These are phyloP conservation scores for Suillus sp. DNA, from an alignment of 768 basidiomycete genomes.

Conservation along the genomic window DNA sequence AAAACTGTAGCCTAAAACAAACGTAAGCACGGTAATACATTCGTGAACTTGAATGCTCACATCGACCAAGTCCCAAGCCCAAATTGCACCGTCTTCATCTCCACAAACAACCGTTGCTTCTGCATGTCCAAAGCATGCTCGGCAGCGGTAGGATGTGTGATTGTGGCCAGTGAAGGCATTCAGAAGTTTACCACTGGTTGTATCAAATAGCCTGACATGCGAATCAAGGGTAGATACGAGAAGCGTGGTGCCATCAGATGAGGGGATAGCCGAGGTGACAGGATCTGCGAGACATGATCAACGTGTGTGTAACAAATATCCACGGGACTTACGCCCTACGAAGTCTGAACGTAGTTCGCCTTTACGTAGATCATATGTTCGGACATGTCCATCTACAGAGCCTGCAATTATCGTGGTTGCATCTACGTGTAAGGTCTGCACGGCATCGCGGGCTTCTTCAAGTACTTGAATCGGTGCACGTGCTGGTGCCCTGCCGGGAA, in stretches of 20 bases:
- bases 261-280: conserved; percentile 80
- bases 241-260: conserved; percentile 77
- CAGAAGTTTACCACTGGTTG: conserved; percentile 75
- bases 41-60: conserved; percentile 46
- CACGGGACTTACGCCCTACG: conserved; percentile 74
- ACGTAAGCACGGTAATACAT: conserved; percentile 10
- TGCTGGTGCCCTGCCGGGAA: conserved; percentile 57
- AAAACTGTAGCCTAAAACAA: conserved; percentile 63
- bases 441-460: conserved; percentile 85
- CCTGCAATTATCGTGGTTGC: conserved; percentile 72
- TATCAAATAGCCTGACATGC: conserved; percentile 84
- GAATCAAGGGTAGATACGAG: conserved; percentile 85
- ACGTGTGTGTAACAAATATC: background rate
- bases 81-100: conserved; percentile 86
- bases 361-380: conserved; percentile 94
- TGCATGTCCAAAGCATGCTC: conserved; percentile 78
- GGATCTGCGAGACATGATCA: conserved; percentile 57
- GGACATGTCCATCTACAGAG: conserved; percentile 88
- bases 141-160: conserved; percentile 75
- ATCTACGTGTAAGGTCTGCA: conserved; percentile 76
- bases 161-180: conserved; percentile 83
- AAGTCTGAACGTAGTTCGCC: conserved; percentile 89
- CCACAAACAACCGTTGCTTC: conserved; percentile 85
- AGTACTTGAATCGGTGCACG: conserved; percentile 89
- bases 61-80: conserved; percentile 93